These are phyloP conservation scores for Salix udensis DNA, from an alignment of 345 rosid species.

Conservation along the genomic window DNA sequence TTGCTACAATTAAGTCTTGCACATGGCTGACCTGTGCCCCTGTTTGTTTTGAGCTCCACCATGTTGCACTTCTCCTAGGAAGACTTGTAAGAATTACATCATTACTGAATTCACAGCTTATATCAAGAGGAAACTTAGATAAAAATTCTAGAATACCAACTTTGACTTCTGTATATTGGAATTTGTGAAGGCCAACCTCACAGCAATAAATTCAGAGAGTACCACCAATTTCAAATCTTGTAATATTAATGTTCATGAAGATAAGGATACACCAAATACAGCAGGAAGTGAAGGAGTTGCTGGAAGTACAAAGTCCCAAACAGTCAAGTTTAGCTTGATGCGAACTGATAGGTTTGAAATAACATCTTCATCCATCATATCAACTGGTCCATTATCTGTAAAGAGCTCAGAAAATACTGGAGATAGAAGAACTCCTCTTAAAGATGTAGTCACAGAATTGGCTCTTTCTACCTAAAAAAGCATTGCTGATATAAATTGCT, in stretches of 20 bases:
- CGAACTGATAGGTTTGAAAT: conserved; percentile 73
- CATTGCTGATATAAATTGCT: conserved; percentile 31
- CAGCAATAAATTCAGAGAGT: background rate
- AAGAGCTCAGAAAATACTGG: conserved; percentile 80
- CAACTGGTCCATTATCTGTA: conserved; percentile 66
- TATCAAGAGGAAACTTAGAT: background rate
- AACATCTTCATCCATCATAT: conserved; percentile 96
- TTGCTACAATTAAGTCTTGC: background rate
- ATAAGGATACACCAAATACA: conserved; percentile 84
- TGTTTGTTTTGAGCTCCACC: background rate
- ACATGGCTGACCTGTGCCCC: background rate
- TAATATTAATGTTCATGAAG: background rate
- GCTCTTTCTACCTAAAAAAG: conserved; percentile 71
- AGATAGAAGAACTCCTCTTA: conserved; percentile 79
- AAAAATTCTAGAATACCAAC: background rate
- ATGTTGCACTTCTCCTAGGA: background rate
- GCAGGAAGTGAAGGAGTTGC: conserved; percentile 94
- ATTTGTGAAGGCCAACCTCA: no score
- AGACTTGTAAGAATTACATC: background rate
- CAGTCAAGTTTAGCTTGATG: conserved; percentile 74
- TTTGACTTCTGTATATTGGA: no score
- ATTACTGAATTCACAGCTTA: background rate
- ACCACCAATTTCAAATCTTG: conserved; percentile 2
- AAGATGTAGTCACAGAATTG: conserved; percentile 69
- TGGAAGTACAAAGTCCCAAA: conserved; percentile 91